Conservation (phyloP, 441 rosid genomes). For the Euphorbia corollata region DNA sequence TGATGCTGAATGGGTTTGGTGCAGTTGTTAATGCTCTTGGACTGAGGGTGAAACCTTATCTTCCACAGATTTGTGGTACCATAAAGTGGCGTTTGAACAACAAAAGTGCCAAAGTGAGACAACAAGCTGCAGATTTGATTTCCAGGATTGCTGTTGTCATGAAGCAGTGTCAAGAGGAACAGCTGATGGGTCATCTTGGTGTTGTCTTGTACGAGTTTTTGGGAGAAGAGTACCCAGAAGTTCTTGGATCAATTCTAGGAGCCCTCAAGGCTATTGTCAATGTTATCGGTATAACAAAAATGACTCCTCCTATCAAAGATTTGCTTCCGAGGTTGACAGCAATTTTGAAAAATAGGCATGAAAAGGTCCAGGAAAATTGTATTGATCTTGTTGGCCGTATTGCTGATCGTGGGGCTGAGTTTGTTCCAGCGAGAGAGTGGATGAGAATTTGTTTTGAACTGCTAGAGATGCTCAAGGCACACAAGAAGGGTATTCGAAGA, state of each 20-base stretch:
- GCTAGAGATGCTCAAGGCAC: slow-evolving; percentile 97
- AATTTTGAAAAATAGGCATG: slow-evolving; percentile 92
- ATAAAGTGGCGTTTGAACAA: slow-evolving; percentile 98
- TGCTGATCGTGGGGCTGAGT: slow-evolving; percentile 97
- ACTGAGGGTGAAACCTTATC: slow-evolving; percentile 91
- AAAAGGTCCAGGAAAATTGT: slow-evolving; percentile 96
- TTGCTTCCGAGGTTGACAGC: slow-evolving; percentile 96
- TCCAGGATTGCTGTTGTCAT: slow-evolving; percentile 91
- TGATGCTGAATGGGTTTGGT: slow-evolving; percentile 96
- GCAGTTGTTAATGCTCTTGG: slow-evolving; percentile 95
- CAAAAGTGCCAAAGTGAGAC: slow-evolving; percentile 96
- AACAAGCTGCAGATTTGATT: slow-evolving; percentile 96
- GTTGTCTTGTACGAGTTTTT: slow-evolving; percentile 87
- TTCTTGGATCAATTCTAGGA: slow-evolving; percentile 89
- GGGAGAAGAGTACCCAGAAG: slow-evolving; percentile 98
- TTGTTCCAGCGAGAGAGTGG: slow-evolving; percentile 96
- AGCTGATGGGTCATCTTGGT: slow-evolving; percentile 97
- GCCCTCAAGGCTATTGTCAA: slow-evolving; percentile 96
- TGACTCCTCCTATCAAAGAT: slow-evolving; percentile 98
- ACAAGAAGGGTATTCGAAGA: slow-evolving; percentile 92
- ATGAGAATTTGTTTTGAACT: slow-evolving; percentile 97
- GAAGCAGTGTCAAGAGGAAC: slow-evolving; percentile 97
- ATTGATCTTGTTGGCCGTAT: slow-evolving; percentile 93
- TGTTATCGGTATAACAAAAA: slow-evolving; percentile 95
- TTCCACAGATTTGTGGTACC: slow-evolving; percentile 98